Percentiles rank a stretch among this genome's conserved stretches.
Conservation (phyloP, 805 yeast genomes). For the Yamadazyma ubonensis region DNA sequence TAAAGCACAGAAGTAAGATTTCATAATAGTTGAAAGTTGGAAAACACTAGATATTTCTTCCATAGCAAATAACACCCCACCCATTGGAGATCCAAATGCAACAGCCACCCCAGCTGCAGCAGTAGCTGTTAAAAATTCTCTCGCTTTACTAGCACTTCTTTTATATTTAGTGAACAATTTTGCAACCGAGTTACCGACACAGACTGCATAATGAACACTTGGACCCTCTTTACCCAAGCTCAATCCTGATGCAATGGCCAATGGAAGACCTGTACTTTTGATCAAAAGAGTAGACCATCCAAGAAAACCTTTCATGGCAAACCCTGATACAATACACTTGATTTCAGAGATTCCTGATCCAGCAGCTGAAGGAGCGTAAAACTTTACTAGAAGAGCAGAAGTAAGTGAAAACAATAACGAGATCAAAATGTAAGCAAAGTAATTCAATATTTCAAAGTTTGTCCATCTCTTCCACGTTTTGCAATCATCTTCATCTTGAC, state of each 20-base stretch:
- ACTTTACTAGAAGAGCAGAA: slow-evolving; percentile 68
- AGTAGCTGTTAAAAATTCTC: slow-evolving; percentile 80
- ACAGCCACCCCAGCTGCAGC: slow-evolving; percentile 99
- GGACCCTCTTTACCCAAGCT: slow-evolving; percentile 99
- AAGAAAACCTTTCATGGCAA: slow-evolving; percentile 72
- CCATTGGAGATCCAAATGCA: slow-evolving; percentile 95
- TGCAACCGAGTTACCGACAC: slow-evolving; percentile 85
- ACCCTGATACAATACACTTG: slow-evolving; percentile 91
- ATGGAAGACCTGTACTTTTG: slow-evolving; percentile 78
- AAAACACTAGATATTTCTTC: slow-evolving; percentile 84
- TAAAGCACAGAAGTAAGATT: slow-evolving; percentile 85
- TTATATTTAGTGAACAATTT: slow-evolving; percentile 47
- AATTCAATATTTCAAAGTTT: slow-evolving; percentile 42
- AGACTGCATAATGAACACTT: slow-evolving; percentile 94
- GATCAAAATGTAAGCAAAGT: slow-evolving; percentile 54
- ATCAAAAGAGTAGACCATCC: slow-evolving; percentile 69
- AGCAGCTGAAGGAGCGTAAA: slow-evolving; percentile 85
- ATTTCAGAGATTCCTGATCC: slow-evolving; percentile 98
- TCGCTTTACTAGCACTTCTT: slow-evolving; percentile 43
- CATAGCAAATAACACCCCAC: slow-evolving; percentile 89
- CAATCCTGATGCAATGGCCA: slow-evolving; percentile 89
- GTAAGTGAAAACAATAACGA: slow-evolving; percentile 61
- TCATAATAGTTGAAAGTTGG: slow-evolving; percentile 80
- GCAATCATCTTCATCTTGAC: slow-evolving; percentile 50
- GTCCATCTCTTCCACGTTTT: slow-evolving; percentile 72